A percentile compares a stretch with the other conserved stretches of the same genome.
These are phyloP conservation scores for Medicago lupulina DNA, from an alignment of 306 rosid genomes.

Conservation along the genomic window DNA sequence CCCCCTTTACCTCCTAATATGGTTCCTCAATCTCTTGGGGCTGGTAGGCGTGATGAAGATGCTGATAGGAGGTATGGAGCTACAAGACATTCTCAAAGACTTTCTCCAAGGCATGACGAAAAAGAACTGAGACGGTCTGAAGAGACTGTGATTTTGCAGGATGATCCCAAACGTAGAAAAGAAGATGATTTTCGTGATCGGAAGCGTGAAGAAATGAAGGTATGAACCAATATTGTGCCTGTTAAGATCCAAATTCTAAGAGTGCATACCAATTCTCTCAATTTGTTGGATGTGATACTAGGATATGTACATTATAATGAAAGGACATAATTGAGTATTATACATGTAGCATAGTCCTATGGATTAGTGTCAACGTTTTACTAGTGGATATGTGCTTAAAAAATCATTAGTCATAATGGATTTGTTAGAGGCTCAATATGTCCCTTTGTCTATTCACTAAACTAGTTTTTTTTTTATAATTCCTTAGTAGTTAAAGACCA, in stretches of 20 bases:
- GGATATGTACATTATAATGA: neutral
- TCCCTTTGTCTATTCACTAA: neutral
- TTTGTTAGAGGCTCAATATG: neutral
- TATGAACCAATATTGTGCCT: conserved; percentile 41
- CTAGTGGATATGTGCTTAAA: neutral
- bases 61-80: conserved; percentile 88
- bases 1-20: conserved; percentile 96
- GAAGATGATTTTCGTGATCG: conserved; percentile 96
- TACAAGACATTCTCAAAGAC: conserved; percentile 84
- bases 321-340: neutral
- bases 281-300: conserved; percentile 19
- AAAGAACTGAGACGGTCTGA: conserved; percentile 93
- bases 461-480: neutral
- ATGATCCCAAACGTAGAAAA: conserved; percentile 87
- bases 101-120: conserved; percentile 98
- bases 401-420: neutral
- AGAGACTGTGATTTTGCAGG: conserved; percentile 79
- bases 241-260: neutral
- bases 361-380: conserved; percentile 10
- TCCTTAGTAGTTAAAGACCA: conserved; percentile 3
- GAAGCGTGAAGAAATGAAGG: conserved; percentile 94
- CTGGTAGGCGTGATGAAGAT: conserved; percentile 95
- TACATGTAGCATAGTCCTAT: neutral
- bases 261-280: conserved; percentile 2
- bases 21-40: conserved; percentile 88